Evolutionary conservation across 805 yeast genomes (phyloP), one percentile per base, ranked within the genome.

Genomic region (Lipomyces yamadae): DNA sequence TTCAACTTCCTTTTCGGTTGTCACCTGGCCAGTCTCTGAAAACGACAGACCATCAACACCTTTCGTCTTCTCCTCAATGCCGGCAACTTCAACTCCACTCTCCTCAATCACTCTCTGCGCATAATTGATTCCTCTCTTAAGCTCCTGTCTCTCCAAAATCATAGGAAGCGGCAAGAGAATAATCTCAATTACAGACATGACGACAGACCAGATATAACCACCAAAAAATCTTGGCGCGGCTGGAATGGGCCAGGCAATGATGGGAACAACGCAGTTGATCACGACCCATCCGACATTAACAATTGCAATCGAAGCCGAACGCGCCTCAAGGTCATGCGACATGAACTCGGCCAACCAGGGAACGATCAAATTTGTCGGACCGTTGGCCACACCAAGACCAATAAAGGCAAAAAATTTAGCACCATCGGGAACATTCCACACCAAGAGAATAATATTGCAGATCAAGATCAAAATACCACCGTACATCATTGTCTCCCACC

Each of bases 331-430:
- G 15, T 61, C 69, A 39, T 67, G 70, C 4, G 71, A 18, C 32
- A 61, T 42, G 11, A 37, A 13, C 56, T 68, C 71, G 10, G 71
- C 69, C n/a, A 68, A 29, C 71, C 70, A 68, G 3, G 70, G 64
- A 35, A 69, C 32, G 13, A 64, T 62, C 42, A 69, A 42, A 35
- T 67, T 68, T n/a, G 67, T 62, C 29, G 72, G 66, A 18, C 72
- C 71, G 52, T 62, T 68, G 8, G 72, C 61, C 30, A 63, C 61
- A 5, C 72, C 72, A n/a, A 65, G 64, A 18, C 58, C 61, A 35
- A 68, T 58, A 62, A 81, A 86, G 0, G 87, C 89, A 77, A 85
- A 86, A 86, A 87, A 85, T 73, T 84, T 86, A 5, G 85, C 86
- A 6, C 81, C 74, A 69, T 84, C 84, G 1, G 83, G 79, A 5